Conservation (phyloP, 2,329 filamentous ascomycete genomes). For the Metarhizium humberi region DNA sequence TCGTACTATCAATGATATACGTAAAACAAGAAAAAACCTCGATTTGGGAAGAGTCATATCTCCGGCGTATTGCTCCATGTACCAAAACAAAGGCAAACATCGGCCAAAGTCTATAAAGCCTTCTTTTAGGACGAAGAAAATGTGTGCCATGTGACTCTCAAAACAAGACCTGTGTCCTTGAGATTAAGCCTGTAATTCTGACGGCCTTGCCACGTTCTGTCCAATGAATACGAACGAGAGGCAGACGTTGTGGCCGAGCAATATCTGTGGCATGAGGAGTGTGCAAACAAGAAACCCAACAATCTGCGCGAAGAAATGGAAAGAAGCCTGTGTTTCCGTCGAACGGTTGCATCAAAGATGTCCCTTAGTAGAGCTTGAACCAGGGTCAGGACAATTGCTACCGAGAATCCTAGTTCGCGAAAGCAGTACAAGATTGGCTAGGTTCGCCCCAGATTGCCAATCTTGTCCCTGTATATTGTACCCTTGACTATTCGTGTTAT, state of each 20-base stretch:
- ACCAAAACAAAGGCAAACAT: too few species aligned
- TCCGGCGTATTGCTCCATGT: too few species aligned
- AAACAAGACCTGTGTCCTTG: too few species aligned
- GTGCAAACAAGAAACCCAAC: conserved; percentile 1
- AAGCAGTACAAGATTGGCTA: conserved; percentile 2
- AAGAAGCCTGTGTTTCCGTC: background rate
- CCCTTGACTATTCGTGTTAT: too few species aligned
- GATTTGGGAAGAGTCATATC: too few species aligned
- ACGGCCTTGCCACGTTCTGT: too few species aligned
- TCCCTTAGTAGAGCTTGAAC: background rate
- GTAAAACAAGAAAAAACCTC: too few species aligned
- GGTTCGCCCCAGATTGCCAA: background rate
- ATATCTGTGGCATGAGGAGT: background rate
- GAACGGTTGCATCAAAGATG: conserved; percentile 1
- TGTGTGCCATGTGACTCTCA: too few species aligned
- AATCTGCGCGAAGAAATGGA: background rate
- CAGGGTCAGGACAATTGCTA: background rate
- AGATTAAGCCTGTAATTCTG: too few species aligned
- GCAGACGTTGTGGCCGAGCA: background rate
- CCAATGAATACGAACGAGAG: background rate
- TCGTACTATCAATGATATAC: too few species aligned
- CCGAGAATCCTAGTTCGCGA: background rate
- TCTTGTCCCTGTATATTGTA: background rate
- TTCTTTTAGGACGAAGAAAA: too few species aligned
- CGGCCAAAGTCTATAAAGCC: too few species aligned